A percentile compares a stretch with the other conserved stretches of the same genome.
These are phyloP conservation scores for Trichophyton benhamiae DNA, from an alignment of 2,329 filamentous ascomycete genomes.

Conservation along the genomic window DNA sequence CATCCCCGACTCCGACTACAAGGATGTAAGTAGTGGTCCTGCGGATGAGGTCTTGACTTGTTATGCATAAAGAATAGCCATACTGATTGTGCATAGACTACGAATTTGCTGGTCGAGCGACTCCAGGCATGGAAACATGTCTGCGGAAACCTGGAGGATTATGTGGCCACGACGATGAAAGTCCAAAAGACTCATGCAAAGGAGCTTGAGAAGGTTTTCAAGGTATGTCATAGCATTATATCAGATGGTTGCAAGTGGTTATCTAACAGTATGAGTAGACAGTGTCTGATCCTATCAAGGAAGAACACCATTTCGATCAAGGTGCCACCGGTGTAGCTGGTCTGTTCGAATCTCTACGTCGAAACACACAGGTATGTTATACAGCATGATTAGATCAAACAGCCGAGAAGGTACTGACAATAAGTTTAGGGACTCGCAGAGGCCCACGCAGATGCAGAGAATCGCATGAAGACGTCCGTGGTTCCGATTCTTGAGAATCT, in stretches of 20 bases:
- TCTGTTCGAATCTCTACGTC: conserved; percentile 86
- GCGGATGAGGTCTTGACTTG: no score
- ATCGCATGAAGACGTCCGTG: conserved; percentile 73
- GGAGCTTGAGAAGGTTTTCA: conserved; percentile 89
- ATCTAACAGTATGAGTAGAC: conserved; percentile 40
- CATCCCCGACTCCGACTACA: conserved; percentile 28
- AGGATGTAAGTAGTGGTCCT: conserved; percentile 17
- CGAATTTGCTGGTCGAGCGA: conserved; percentile 72
- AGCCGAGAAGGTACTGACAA: background rate
- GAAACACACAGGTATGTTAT: conserved; percentile 61
- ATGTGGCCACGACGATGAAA: conserved; percentile 74
- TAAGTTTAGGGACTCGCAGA: conserved; percentile 60
- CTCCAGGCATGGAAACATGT: conserved; percentile 94
- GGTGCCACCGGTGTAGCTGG: conserved; percentile 74
- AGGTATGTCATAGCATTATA: conserved; percentile 40
- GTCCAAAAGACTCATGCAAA: conserved; percentile 73
- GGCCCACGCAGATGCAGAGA: conserved; percentile 80
- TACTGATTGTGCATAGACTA: conserved; percentile 42
- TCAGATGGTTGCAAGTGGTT: conserved; percentile 5
- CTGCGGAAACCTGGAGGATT: conserved; percentile 81
- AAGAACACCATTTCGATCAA: conserved; percentile 89
- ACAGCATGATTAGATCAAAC: background rate
- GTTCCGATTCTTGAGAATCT: conserved; percentile 80
- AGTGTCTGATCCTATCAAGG: conserved; percentile 70
- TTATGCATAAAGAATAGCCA: background rate